Evolutionary conservation across 441 rosid species (phyloP), one percentile per base, ranked within the genome.

Genomic region (Manihot esculenta): DNA sequence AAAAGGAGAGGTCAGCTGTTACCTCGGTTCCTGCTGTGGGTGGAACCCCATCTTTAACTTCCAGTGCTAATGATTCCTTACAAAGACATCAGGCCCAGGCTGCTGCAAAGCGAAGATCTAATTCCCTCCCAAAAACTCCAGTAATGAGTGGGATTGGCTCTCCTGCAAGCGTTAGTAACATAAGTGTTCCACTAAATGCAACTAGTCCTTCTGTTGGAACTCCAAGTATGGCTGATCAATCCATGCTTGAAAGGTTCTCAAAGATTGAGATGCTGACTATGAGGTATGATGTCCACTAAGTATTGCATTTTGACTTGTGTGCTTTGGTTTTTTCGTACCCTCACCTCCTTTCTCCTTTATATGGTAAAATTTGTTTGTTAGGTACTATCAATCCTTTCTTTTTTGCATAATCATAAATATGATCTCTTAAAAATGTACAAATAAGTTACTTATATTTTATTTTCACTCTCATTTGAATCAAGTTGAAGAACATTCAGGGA

Each of bases 101-200:
- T 70, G 78, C 82, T 79, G 82, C 86, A 20, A 93, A 87, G 72
- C 79, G 92, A 51, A 88, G 89, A 81, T 85, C 97, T 71, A 93
- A 79, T 86, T 93, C 99, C 62, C 86, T 85, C 59, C 86, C 97
- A 0, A 93, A 71, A 81, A 81, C 89, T 68, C 86, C 87, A 48
- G 91, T 83, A 69, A 86, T 87, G 62, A 93, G 84, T 78, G 90
- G 88, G 17, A 94, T 93, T 80, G 96, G 90, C 68, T 93, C 98
- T 71, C 98, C 99, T 70, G 93, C 86, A 75, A 96, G 99, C 75
- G 96, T 88, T 77, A 82, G 94, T 81, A 96, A 84, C 74, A 81
- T 86, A 65, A 86, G 81, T 76, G 74, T 82, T 77, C 88, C 93
- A 58, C 59, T 87, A 62, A 91, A 84, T 77, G 91, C 92, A 23